These are phyloP conservation scores for Alternaria burnsii DNA, from an alignment of 2,329 filamentous ascomycete genomes.

Conservation along the genomic window DNA sequence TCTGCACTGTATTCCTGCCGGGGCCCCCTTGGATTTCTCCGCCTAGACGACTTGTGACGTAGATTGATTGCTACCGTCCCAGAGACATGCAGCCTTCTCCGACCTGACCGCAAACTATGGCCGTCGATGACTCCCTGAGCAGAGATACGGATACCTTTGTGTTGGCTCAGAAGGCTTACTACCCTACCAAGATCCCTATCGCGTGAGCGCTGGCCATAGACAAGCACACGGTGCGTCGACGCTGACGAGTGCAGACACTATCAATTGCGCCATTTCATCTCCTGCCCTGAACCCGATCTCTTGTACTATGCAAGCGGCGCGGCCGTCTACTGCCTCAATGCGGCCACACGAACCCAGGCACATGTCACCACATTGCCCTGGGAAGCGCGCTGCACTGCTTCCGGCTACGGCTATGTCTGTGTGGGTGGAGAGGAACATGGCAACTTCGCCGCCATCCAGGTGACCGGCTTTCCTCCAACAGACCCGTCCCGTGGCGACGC, in stretches of 20 bases:
- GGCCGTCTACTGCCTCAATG: slow-evolving; percentile 68
- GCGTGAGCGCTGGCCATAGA: slow-evolving; percentile 47
- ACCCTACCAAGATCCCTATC: slow-evolving; percentile 59
- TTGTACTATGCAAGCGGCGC: slow-evolving; percentile 85
- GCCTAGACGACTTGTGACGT: slow-evolving; percentile 22
- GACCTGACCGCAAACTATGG: slow-evolving; percentile 46
- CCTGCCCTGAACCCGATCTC: slow-evolving; percentile 76
- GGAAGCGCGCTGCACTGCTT: slow-evolving; percentile 84
- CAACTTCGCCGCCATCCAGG: slow-evolving; percentile 81
- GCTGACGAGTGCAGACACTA: slow-evolving; percentile 69
- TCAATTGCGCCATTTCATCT: slow-evolving; percentile 90
- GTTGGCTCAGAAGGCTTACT: slow-evolving; percentile 56
- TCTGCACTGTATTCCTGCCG: neutral
- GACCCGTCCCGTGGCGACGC: slow-evolving; percentile 63
- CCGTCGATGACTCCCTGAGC: slow-evolving; percentile 53
- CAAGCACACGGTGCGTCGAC: neutral
- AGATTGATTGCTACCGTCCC: slow-evolving; percentile 18
- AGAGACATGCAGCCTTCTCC: slow-evolving; percentile 40
- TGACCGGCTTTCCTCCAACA: slow-evolving; percentile 56
- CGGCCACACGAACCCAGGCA: slow-evolving; percentile 75
- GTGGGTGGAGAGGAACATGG: slow-evolving; percentile 85
- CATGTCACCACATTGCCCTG: slow-evolving; percentile 73
- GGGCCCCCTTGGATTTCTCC: slow-evolving; percentile 1
- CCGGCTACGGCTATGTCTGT: slow-evolving; percentile 86
- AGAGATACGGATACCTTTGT: slow-evolving; percentile 58